Evolutionary conservation across 345 rosid species (phyloP).

Genomic region (Gossypium sturtianum): DNA sequence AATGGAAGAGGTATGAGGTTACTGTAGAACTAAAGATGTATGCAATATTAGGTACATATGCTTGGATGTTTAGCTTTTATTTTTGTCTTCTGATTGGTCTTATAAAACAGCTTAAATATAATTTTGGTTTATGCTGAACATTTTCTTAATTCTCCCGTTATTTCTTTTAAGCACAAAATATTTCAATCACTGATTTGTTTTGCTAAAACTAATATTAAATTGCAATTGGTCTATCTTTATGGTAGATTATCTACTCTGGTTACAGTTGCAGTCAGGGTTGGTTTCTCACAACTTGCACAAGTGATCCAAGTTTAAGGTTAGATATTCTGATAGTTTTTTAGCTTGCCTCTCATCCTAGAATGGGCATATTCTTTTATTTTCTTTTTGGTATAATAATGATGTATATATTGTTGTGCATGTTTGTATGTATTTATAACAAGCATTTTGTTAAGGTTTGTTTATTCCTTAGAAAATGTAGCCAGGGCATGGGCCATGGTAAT

Average conservation of each 20-base stretch:
- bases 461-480: not conserved
- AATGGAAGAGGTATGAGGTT: not conserved
- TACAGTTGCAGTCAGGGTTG: slow-evolving; percentile 95
- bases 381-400: not conserved
- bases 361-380: not conserved
- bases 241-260: slow-evolving; percentile 84
- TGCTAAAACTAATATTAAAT: not conserved
- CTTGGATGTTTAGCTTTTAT: not conserved
- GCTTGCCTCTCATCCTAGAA: not conserved
- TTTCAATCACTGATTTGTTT: not conserved
- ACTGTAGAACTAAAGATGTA: not conserved
- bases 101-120: not conserved
- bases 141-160: not conserved
- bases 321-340: slow-evolving; percentile 13
- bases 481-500: not conserved
- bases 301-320: slow-evolving; percentile 84
- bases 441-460: not conserved
- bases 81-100: not conserved
- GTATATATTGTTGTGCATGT: not conserved
- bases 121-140: not conserved
- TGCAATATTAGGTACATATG: not conserved
- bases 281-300: slow-evolving; percentile 90
- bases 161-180: not conserved
- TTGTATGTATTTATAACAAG: not conserved
- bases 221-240: slow-evolving; percentile 20